phyloP scores from a whole-genome alignment of 139 green algal genomes.

The Mesotaenium endlicherianum region DNA sequence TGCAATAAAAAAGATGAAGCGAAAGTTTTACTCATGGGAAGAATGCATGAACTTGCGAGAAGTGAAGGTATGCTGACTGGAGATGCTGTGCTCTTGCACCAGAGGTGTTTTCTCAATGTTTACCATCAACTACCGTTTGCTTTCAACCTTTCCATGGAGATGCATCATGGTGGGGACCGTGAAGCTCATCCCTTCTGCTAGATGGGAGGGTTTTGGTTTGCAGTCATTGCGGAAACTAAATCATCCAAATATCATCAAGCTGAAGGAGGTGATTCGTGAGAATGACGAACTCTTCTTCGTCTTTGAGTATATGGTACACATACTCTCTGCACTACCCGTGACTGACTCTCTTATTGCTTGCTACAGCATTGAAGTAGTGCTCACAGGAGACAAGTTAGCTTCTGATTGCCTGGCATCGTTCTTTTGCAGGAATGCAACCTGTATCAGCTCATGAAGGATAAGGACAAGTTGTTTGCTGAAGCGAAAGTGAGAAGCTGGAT shows the following conservation, averaged over 20 bases:
- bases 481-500: constrained; percentile 76
- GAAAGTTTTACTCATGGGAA: constrained; percentile 95
- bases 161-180: no score
- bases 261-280: constrained; percentile 95
- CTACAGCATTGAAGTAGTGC: no score
- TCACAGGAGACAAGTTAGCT: no score
- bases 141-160: no score
- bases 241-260: constrained; percentile 89
- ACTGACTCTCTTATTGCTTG: neutral
- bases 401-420: no score
- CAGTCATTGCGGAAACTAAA: constrained; percentile 85
- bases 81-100: neutral
- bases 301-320: constrained; percentile 87
- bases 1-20: constrained; percentile 98
- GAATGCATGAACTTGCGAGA: constrained; percentile 89
- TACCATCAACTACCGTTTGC: no score
- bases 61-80: constrained; percentile 37
- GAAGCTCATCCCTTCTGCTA: no score
- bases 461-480: constrained; percentile 78
- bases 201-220: constrained; percentile 15
- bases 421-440: constrained; percentile 68
- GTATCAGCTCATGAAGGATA: constrained; percentile 93
- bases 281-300: constrained; percentile 96
- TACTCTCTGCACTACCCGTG: neutral
- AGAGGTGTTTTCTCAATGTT: neutral